phyloP scores from a whole-genome alignment of 371 early-diverging fungal genomes.

The Gilbertella persicaria region DNA sequence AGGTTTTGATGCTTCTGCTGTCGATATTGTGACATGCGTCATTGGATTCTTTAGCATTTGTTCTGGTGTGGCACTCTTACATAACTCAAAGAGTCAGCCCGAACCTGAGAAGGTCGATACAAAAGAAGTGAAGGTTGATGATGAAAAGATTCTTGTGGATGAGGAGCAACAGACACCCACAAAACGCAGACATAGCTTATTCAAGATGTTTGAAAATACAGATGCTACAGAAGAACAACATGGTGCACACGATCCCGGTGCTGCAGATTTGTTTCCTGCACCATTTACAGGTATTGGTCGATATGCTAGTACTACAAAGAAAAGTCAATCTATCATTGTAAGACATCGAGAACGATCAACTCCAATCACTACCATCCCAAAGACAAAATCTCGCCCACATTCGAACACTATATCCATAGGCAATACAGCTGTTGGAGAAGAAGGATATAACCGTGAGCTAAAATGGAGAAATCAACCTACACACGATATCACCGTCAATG shows the following conservation, averaged over 20 bases:
- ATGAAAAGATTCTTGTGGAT: conserved; percentile 9
- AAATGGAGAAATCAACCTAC: conserved; percentile 16
- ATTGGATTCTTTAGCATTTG: conserved; percentile 90
- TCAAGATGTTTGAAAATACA: conserved; percentile 26
- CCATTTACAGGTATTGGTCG: conserved; percentile 36
- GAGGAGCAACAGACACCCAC: conserved; percentile 3
- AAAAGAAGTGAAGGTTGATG: conserved; percentile 1
- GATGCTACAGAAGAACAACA: conserved; percentile 21
- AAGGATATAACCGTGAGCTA: conserved; percentile 21
- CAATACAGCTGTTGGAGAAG: conserved; percentile 23
- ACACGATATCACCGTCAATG: conserved; percentile 3
- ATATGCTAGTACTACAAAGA: conserved; percentile 31
- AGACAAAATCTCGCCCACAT: conserved; percentile 4
- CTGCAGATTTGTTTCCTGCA: conserved; percentile 36
- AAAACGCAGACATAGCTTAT: conserved; percentile 19
- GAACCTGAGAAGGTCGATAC: not conserved
- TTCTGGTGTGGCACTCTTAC: conserved; percentile 47
- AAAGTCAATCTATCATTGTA: conserved; percentile 20
- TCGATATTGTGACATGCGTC: conserved; percentile 81
- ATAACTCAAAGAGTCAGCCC: conserved; percentile 36
- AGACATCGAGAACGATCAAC: conserved; percentile 2
- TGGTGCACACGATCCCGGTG: conserved; percentile 25
- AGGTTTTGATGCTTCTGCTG: conserved; percentile 81
- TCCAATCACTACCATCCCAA: not conserved
- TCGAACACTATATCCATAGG: conserved; percentile 26